phyloP scores from a whole-genome alignment of 768 basidiomycete species.

The Tulasnella sp. region DNA sequence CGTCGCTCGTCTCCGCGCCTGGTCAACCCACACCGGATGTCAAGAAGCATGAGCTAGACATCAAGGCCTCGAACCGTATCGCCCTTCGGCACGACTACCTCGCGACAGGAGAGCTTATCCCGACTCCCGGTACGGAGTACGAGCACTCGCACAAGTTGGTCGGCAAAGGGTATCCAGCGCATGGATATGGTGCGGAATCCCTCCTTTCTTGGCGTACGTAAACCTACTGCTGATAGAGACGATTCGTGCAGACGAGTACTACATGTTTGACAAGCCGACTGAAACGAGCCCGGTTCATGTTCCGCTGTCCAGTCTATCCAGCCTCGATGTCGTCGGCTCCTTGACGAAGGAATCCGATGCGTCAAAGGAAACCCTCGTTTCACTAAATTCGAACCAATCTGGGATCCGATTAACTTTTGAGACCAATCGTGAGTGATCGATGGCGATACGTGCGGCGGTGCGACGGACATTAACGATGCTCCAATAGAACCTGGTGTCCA shows the following conservation, averaged over 20 bases:
- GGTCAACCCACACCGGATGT: constrained; percentile 37
- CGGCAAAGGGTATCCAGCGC: constrained; percentile 45
- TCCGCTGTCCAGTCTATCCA: constrained; percentile 20
- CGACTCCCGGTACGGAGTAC: constrained; percentile 37
- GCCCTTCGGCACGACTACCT: constrained; percentile 42
- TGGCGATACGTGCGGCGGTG: neutral
- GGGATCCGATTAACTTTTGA: constrained; percentile 53
- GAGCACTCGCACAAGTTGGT: constrained; percentile 42
- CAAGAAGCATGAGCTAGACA: constrained; percentile 37
- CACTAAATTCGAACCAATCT: constrained; percentile 45
- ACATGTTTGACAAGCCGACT: constrained; percentile 34
- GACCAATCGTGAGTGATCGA: constrained; percentile 52
- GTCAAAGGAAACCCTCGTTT: constrained; percentile 16
- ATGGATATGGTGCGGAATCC: constrained; percentile 48
- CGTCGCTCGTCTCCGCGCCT: constrained; percentile 37
- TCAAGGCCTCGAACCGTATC: constrained; percentile 43
- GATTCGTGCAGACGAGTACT: constrained; percentile 47
- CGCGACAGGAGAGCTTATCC: constrained; percentile 42
- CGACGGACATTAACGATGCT: neutral
- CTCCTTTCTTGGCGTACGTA: no score
- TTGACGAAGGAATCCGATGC: constrained; percentile 35
- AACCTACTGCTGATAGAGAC: no score
- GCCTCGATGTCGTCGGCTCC: constrained; percentile 39
- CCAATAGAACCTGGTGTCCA: constrained; percentile 57
- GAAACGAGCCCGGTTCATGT: constrained; percentile 38